Evolutionary conservation across 2,329 filamentous ascomycete genomes (phyloP).

Genomic region (Pseudogymnoascus verrucosus): DNA sequence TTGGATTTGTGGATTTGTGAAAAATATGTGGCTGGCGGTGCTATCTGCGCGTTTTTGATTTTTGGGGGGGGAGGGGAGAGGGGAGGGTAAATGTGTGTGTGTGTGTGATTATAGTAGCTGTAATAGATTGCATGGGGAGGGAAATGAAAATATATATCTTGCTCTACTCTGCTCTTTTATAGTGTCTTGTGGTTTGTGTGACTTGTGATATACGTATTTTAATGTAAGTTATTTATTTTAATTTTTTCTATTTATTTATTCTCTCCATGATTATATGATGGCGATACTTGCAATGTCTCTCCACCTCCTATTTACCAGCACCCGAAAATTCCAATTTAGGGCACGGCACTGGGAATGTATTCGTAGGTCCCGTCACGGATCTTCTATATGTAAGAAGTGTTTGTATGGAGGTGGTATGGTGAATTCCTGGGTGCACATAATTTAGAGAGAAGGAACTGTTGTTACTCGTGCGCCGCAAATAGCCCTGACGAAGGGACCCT

Average conservation of each 20-base stretch:
- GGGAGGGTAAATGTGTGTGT: neutral
- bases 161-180: neutral
- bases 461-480: neutral
- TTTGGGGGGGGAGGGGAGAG: neutral
- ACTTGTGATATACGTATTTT: neutral
- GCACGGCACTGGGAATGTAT: too few species aligned
- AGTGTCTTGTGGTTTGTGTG: neutral
- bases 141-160: constrained; percentile 8
- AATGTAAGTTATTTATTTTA: neutral
- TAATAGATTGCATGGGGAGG: neutral
- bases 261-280: too few species aligned
- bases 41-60: neutral
- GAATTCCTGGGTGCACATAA: neutral
- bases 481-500: neutral
- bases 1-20: neutral
- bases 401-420: neutral
- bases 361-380: too few species aligned
- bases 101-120: neutral
- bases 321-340: too few species aligned
- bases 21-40: neutral
- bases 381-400: neutral
- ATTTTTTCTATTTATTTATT: too few species aligned
- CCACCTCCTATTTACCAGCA: too few species aligned
- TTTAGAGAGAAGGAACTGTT: neutral
- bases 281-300: too few species aligned